These are phyloP conservation scores for Termitomyces sp. DNA, from an alignment of 768 basidiomycete genomes.

Conservation along the genomic window DNA sequence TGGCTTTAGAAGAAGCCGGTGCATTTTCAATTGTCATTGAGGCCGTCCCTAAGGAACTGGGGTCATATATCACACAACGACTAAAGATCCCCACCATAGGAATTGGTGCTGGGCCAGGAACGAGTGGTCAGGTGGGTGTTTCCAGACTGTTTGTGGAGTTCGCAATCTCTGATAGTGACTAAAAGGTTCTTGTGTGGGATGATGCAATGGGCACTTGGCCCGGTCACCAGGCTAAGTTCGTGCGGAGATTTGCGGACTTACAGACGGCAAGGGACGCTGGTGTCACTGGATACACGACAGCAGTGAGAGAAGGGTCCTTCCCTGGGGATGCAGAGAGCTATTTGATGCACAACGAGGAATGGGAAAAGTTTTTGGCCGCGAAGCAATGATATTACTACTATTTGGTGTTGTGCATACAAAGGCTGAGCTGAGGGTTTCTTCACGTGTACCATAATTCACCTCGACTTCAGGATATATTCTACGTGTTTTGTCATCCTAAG, in stretches of 20 bases:
- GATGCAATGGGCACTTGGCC: conserved; percentile 84
- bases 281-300: conserved; percentile 63
- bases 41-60: conserved; percentile 84
- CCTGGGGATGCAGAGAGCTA: conserved; percentile 82
- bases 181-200: conserved; percentile 84
- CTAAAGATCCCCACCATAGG: conserved; percentile 85
- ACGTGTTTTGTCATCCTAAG: conserved; percentile 9
- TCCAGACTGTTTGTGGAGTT: neutral
- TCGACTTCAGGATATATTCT: conserved; percentile 16
- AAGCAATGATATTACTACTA: conserved; percentile 11
- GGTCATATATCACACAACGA: conserved; percentile 62
- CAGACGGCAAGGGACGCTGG: conserved; percentile 58
- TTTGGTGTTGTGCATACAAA: conserved; percentile 6
- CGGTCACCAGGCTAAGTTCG: conserved; percentile 87
- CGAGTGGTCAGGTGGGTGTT: conserved; percentile 62
- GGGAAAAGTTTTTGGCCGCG: conserved; percentile 52
- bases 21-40: conserved; percentile 87
- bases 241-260: conserved; percentile 80
- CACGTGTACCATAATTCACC: conserved; percentile 13
- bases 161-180: neutral
- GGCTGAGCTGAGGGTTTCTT: conserved; percentile 15
- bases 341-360: conserved; percentile 66
- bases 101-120: conserved; percentile 86
- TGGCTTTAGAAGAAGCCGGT: conserved; percentile 75
- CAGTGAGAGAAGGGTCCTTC: conserved; percentile 74